A percentile compares a stretch with the other conserved stretches of the same genome.
Evolutionary conservation across 2,329 filamentous ascomycete species (phyloP).

Genomic region (Aureobasidium sp.): DNA sequence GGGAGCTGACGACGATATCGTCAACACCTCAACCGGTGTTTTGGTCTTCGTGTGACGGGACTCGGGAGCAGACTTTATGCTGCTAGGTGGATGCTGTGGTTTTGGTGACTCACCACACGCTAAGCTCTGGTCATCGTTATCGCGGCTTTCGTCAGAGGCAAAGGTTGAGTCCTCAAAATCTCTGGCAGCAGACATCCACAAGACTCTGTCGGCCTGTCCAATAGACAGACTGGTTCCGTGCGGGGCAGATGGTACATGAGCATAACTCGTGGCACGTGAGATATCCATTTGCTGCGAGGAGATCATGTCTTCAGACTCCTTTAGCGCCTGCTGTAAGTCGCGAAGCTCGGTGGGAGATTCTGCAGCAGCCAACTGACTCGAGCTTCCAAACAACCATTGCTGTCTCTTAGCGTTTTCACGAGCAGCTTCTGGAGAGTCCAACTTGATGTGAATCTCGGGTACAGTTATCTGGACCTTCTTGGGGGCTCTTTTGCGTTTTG

Average conservation of each 20-base stretch:
- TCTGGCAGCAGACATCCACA: conserved; percentile 66
- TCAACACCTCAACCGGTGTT: neutral
- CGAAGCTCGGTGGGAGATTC: conserved; percentile 59
- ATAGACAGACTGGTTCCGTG: conserved; percentile 24
- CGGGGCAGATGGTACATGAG: conserved; percentile 17
- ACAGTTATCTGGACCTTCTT: conserved; percentile 20
- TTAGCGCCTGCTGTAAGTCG: conserved; percentile 54
- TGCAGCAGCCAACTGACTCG: conserved; percentile 68
- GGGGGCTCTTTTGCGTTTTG: conserved; percentile 27
- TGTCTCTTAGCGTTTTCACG: conserved; percentile 57
- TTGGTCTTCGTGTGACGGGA: too few species aligned
- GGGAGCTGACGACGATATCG: neutral
- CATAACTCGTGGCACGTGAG: conserved; percentile 22
- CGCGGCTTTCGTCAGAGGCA: neutral
- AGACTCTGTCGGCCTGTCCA: conserved; percentile 29
- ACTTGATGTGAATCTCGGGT: conserved; percentile 13
- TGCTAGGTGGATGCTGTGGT: neutral
- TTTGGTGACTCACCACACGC: too few species aligned
- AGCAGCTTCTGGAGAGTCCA: conserved; percentile 33
- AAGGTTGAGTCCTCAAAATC: conserved; percentile 33
- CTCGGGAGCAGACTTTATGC: neutral
- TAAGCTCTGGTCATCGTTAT: neutral
- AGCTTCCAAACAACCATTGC: conserved; percentile 77
- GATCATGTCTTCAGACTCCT: conserved; percentile 42
- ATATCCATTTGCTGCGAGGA: conserved; percentile 22